Conservation (phyloP, 208 protist species). For the Phytomonas sp. region DNA sequence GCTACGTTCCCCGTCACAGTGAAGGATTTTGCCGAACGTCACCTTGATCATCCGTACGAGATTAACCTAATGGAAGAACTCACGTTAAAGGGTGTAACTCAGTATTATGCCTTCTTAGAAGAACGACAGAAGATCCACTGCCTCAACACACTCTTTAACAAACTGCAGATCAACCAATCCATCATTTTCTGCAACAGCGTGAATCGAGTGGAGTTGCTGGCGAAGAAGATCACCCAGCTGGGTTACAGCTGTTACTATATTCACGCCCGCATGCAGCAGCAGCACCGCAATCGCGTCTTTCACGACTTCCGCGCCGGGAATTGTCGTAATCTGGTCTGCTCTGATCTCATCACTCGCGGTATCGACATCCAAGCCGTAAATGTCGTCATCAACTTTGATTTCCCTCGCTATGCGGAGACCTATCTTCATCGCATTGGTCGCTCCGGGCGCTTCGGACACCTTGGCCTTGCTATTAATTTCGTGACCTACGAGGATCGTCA, state of each 20-base stretch:
- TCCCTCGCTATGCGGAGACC: slow-evolving; percentile 96
- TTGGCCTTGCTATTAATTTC: slow-evolving; percentile 99
- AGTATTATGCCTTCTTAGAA: slow-evolving; percentile 99
- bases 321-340: slow-evolving; percentile 98
- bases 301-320: slow-evolving; percentile 97
- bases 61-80: slow-evolving; percentile 99
- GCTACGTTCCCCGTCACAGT: slow-evolving; percentile 98
- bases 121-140: slow-evolving; percentile 99
- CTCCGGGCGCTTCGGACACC: slow-evolving; percentile 95
- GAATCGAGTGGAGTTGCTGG: slow-evolving; percentile 98
- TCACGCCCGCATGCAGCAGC: slow-evolving; percentile 98
- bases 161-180: slow-evolving; percentile 99
- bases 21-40: slow-evolving; percentile 91
- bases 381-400: slow-evolving; percentile 99
- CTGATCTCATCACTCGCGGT: slow-evolving; percentile 98
- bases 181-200: slow-evolving; percentile 99
- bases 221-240: slow-evolving; percentile 99
- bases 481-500: slow-evolving; percentile 96
- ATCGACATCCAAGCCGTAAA: slow-evolving; percentile 99
- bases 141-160: slow-evolving; percentile 98
- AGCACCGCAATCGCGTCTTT: slow-evolving; percentile 98
- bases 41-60: slow-evolving; percentile 94
- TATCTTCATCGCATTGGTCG: slow-evolving; percentile 97
- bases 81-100: slow-evolving; percentile 97
- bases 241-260: slow-evolving; percentile 99